Conservation (phyloP, 805 yeast genomes). For the Pichia pseudocactophila region DNA sequence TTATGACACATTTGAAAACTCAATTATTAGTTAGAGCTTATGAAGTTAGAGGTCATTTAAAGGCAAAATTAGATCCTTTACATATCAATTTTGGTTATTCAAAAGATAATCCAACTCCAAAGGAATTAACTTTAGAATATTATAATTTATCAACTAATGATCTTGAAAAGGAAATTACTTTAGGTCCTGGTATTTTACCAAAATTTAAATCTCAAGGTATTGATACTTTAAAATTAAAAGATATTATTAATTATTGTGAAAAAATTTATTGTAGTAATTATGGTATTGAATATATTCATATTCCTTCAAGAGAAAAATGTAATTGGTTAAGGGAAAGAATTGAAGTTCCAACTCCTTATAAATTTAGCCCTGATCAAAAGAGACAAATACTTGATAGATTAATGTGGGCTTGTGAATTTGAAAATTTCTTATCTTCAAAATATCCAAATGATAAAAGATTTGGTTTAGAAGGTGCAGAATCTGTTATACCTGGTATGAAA, state of each 20-base stretch:
- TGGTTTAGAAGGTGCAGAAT: constrained; percentile 97
- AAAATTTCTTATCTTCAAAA: constrained; percentile 84
- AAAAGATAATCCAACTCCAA: constrained; percentile 45
- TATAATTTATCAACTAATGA: constrained; percentile 88
- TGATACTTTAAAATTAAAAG: constrained; percentile 60
- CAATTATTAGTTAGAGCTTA: constrained; percentile 96
- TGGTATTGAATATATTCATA: constrained; percentile 94
- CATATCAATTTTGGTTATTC: constrained; percentile 79
- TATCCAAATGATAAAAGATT: constrained; percentile 98
- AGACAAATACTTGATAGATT: constrained; percentile 93
- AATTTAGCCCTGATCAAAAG: constrained; percentile 80
- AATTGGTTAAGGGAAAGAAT: constrained; percentile 98
- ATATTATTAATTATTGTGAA: constrained; percentile 73
- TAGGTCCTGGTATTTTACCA: constrained; percentile 97
- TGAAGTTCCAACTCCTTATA: constrained; percentile 83
- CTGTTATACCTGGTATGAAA: constrained; percentile 94
- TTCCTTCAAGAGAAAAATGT: constrained; percentile 89
- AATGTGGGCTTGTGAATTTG: constrained; percentile 94
- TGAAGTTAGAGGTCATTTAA: constrained; percentile 96
- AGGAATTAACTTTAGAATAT: constrained; percentile 83
- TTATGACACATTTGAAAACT: constrained; percentile 83
- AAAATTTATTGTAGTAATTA: constrained; percentile 76
- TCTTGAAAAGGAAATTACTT: constrained; percentile 68
- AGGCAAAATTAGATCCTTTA: constrained; percentile 93
- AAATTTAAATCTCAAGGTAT: constrained; percentile 65